A percentile compares a stretch with the other conserved stretches of the same genome.
phyloP scores from a whole-genome alignment of 1,139 yeast genomes.

The Scheffersomyces stambukii region DNA sequence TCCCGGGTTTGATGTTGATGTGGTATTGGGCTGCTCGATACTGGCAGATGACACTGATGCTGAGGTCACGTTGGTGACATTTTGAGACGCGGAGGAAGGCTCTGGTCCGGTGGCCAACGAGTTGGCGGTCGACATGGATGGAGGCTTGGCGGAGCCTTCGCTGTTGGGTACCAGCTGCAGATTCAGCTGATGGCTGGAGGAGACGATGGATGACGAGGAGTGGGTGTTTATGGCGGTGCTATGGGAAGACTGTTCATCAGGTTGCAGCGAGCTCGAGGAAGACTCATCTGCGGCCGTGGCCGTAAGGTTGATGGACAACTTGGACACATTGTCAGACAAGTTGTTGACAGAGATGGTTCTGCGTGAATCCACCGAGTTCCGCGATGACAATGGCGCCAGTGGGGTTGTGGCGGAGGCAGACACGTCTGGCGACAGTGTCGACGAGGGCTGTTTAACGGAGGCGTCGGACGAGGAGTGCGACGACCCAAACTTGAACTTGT shows the following conservation, averaged over 20 bases:
- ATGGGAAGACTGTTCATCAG: background rate
- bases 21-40: constrained; percentile 3
- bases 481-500: constrained; percentile 44
- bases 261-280: too few relatives aligned
- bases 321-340: constrained; percentile 25
- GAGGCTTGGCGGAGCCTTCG: background rate
- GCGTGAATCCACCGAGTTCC: constrained; percentile 25
- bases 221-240: background rate
- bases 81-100: constrained; percentile 8
- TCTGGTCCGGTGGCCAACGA: constrained; percentile 4
- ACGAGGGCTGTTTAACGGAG: constrained; percentile 13
- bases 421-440: too few relatives aligned
- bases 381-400: constrained; percentile 8
- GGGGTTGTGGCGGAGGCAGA: constrained; percentile 6
- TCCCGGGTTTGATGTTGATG: constrained; percentile 48
- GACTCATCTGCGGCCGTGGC: constrained; percentile 5
- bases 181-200: background rate
- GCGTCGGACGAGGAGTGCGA: too few relatives aligned
- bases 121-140: background rate
- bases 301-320: constrained; percentile 19
- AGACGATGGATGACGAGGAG: constrained; percentile 1
- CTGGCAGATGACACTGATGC: constrained; percentile 4
- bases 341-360: constrained; percentile 21
- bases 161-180: background rate
- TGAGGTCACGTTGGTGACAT: constrained; percentile 5